Conservation (phyloP, 177 flowering plant species). For the Vitis hybrid region DNA sequence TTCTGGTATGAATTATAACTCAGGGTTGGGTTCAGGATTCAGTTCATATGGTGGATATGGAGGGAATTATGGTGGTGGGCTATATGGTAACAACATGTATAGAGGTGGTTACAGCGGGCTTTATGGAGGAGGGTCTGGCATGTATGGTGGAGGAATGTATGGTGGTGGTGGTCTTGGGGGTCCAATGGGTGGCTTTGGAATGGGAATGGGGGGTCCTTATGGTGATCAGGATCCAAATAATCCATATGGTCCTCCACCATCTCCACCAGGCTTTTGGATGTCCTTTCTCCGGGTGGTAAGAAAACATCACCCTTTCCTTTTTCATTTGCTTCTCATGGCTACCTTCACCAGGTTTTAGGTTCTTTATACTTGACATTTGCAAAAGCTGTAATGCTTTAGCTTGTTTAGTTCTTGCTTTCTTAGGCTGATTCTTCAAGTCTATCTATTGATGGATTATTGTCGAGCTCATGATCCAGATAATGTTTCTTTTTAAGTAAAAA, state of each 20-base stretch:
- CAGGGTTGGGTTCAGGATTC: slow-evolving; percentile 33
- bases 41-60: slow-evolving; percentile 49
- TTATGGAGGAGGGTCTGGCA: slow-evolving; percentile 62
- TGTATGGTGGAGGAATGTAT: slow-evolving; percentile 67
- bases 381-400: too few species aligned
- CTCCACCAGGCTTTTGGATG: slow-evolving; percentile 95
- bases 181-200: slow-evolving; percentile 75
- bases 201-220: slow-evolving; percentile 76
- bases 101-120: slow-evolving; percentile 64
- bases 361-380: background rate
- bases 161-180: slow-evolving; percentile 42
- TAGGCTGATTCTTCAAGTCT: too few species aligned
- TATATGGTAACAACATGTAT: slow-evolving; percentile 62
- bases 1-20: slow-evolving; percentile 44
- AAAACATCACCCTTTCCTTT: background rate
- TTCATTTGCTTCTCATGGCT: background rate
- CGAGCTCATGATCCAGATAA: too few species aligned
- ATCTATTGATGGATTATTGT: too few species aligned
- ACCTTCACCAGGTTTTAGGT: background rate
- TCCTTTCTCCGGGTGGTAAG: slow-evolving; percentile 85
- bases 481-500: too few species aligned
- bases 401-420: too few species aligned
- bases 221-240: slow-evolving; percentile 92
- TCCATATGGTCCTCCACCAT: slow-evolving; percentile 74
- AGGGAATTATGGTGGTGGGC: slow-evolving; percentile 53